A percentile compares a stretch with the other conserved stretches of the same genome.
Evolutionary conservation across 1,139 yeast genomes (phyloP).

Genomic region (Geotrichum cucujoidarum): DNA sequence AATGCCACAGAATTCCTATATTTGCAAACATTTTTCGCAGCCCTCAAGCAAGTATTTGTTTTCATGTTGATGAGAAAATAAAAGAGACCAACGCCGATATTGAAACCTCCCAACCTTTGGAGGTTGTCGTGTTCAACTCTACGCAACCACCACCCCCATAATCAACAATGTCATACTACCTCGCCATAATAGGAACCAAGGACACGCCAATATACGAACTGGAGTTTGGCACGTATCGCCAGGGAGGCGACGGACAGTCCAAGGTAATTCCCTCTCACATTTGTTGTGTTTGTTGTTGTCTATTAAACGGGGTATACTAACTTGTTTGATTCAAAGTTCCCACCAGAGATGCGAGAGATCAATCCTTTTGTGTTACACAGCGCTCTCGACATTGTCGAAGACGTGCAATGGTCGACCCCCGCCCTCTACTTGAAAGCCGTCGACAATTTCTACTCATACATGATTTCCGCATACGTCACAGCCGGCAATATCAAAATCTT

Average conservation of each 20-base stretch:
- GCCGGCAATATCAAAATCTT: conserved; percentile 83
- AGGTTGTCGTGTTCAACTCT: too few relatives aligned
- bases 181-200: conserved; percentile 80
- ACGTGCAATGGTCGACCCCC: conserved; percentile 72
- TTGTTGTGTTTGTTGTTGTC: neutral
- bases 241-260: conserved; percentile 56
- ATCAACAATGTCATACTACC: conserved; percentile 71
- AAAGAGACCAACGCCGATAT: too few relatives aligned
- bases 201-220: conserved; percentile 86
- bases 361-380: conserved; percentile 87
- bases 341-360: conserved; percentile 68
- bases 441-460: conserved; percentile 79
- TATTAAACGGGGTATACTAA: too few relatives aligned
- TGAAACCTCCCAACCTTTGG: too few relatives aligned
- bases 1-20: too few relatives aligned
- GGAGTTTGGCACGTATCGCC: conserved; percentile 74
- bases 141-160: too few relatives aligned
- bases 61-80: too few relatives aligned
- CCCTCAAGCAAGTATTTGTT: too few relatives aligned
- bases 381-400: conserved; percentile 84
- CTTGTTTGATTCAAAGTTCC: conserved; percentile 42
- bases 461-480: conserved; percentile 77
- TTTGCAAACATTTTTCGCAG: too few relatives aligned
- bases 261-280: conserved; percentile 30
- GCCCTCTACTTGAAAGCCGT: conserved; percentile 66